Evolutionary conservation across 768 basidiomycete species (phyloP).

Genomic region (Clavaria fumosa): DNA sequence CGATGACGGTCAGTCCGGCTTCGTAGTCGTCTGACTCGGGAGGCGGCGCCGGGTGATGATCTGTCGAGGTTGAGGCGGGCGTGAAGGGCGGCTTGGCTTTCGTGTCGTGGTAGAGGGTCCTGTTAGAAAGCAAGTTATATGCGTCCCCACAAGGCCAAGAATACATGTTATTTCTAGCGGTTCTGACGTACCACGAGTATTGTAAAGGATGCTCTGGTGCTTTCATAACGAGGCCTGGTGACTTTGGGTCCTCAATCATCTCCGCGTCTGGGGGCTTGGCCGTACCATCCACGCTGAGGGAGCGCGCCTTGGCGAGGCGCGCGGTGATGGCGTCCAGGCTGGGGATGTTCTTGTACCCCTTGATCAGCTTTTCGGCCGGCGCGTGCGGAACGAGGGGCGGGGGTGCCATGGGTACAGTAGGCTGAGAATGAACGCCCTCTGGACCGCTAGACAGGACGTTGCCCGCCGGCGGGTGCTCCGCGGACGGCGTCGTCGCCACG

Average conservation of each 20-base stretch:
- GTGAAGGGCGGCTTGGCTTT: constrained; percentile 57
- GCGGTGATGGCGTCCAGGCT: constrained; percentile 76
- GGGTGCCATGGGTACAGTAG: constrained; percentile 21
- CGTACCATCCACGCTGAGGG: constrained; percentile 48
- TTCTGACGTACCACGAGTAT: constrained; percentile 49
- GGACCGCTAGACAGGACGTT: constrained; percentile 52
- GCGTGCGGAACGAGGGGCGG: constrained; percentile 15
- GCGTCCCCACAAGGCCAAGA: background rate
- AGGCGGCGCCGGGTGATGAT: constrained; percentile 22
- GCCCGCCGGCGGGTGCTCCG: constrained; percentile 18
- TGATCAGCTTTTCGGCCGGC: constrained; percentile 22
- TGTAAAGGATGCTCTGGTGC: constrained; percentile 77
- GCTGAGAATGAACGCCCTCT: constrained; percentile 47
- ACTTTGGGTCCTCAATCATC: constrained; percentile 72
- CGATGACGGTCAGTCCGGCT: constrained; percentile 72
- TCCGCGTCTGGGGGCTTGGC: constrained; percentile 61
- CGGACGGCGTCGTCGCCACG: constrained; percentile 21
- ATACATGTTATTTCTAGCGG: constrained; percentile 5
- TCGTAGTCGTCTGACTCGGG: constrained; percentile 68
- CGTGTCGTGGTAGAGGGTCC: constrained; percentile 85
- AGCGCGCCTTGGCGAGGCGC: constrained; percentile 53
- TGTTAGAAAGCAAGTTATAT: constrained; percentile 17
- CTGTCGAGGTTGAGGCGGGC: constrained; percentile 19
- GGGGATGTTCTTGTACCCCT: constrained; percentile 81
- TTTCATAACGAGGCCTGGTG: constrained; percentile 54